Base-by-base conservation (phyloP, 768 basidiomycete genomes). In the Nidularia pulvinata region DNA sequence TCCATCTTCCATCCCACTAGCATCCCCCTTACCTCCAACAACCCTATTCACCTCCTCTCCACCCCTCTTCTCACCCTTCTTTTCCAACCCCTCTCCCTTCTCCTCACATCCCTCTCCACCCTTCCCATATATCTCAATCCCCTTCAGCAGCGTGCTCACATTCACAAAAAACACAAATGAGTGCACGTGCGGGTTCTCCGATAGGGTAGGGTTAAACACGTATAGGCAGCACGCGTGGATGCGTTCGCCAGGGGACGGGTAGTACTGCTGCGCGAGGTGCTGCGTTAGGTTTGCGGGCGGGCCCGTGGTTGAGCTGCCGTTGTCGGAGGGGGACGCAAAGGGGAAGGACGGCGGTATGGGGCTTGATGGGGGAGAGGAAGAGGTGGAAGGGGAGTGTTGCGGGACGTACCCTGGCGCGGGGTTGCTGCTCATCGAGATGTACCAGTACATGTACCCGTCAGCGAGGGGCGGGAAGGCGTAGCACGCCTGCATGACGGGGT, bases 341-440 rank as follows among this genome's bases (percentile, higher is more conserved):
- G 19, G 1, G 19, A 19, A 19, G 19, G 19, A 19, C 19, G 19
- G 19, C 19, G 19, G 19, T 19, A 19, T 19, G 19, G 19, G 19
- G 19, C 19, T 19, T 19, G 19, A 19, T 1, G 19, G 19, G 19
- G 19, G 19, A 19, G 19, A 19, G 19, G 19, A 19, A 19, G 19
- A 19, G 19, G 19, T 1, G 19, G 19, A 19, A 19, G 19, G 19
- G 19, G 19, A 19, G 19, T 19, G 19, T 1, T 1, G 55, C 16
- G 76, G 76, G 1, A 72, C 63, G 46, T 71, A 73, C 10, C 74
- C 76, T 5, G 80, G 76, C 14, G 75, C 65, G 3, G 80, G 78
- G 54, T 81, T 81, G 57, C 74, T 77, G 62, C 78, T 80, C 69
- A 80, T 74, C 48, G 78, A 78, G 42, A 81, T 79, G 52, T 81